A percentile compares a stretch with the other conserved stretches of the same genome.
phyloP scores from a whole-genome alignment of 2,329 filamentous ascomycete species.

The Dactylellina sp. region DNA sequence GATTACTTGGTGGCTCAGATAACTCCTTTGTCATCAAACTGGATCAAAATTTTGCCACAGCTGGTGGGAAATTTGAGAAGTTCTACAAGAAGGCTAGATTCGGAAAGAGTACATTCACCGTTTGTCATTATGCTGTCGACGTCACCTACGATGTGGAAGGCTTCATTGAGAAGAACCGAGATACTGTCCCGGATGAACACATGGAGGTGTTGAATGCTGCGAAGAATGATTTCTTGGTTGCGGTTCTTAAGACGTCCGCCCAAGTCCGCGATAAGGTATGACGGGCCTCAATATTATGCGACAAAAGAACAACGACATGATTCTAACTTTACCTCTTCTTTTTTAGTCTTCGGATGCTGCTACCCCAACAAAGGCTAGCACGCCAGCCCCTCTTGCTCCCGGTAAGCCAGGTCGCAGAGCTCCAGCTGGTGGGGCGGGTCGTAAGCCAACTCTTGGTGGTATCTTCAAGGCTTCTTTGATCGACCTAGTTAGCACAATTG shows the following conservation, averaged over 20 bases:
- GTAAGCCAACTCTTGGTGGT: conserved; percentile 95
- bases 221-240: conserved; percentile 83
- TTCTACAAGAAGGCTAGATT: conserved; percentile 96
- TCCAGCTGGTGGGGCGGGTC: conserved; percentile 83
- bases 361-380: conserved; percentile 61
- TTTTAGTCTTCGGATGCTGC: conserved; percentile 46
- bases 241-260: conserved; percentile 86
- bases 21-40: conserved; percentile 97
- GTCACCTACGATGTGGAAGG: conserved; percentile 99
- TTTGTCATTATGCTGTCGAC: conserved; percentile 97
- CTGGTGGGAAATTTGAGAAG: conserved; percentile 85
- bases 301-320: no score
- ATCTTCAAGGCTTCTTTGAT: conserved; percentile 99
- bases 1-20: conserved; percentile 95
- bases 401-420: conserved; percentile 83
- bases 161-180: conserved; percentile 99
- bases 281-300: background rate
- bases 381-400: conserved; percentile 77
- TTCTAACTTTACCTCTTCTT: no score
- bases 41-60: conserved; percentile 85
- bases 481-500: conserved; percentile 97
- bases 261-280: conserved; percentile 84
- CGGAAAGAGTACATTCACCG: conserved; percentile 95
- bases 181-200: conserved; percentile 98
- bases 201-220: conserved; percentile 90